Conservation (phyloP, 2,329 filamentous ascomycete genomes). For the Penicillium sp. region DNA sequence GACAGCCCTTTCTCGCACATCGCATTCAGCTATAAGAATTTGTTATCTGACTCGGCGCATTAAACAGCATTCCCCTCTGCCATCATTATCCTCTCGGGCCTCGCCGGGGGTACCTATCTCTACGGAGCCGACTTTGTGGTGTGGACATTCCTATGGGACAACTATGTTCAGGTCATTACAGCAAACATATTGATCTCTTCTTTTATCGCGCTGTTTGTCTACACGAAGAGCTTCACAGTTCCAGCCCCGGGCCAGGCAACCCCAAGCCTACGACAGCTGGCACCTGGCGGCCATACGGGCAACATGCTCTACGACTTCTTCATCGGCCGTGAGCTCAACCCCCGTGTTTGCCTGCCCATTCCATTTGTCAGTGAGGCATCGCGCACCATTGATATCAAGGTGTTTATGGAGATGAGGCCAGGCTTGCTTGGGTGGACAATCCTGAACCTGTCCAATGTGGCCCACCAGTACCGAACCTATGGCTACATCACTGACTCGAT, state of each 20-base stretch:
- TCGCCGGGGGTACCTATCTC: conserved; percentile 63
- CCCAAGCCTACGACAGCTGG: conserved; percentile 63
- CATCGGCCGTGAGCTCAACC: conserved; percentile 91
- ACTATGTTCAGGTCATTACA: conserved; percentile 78
- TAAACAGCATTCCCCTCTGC: conserved; percentile 63
- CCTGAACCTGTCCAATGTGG: conserved; percentile 72
- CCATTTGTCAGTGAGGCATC: conserved; percentile 59
- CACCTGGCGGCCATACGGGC: conserved; percentile 69
- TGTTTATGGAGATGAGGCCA: conserved; percentile 81
- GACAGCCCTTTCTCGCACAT: not conserved
- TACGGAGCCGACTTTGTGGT: conserved; percentile 75
- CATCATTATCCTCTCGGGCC: conserved; percentile 60
- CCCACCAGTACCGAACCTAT: conserved; percentile 77
- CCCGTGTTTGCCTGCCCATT: conserved; percentile 58
- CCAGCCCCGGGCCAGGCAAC: conserved; percentile 56
- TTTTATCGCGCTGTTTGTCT: conserved; percentile 65
- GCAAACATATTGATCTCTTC: conserved; percentile 71
- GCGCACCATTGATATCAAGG: conserved; percentile 73
- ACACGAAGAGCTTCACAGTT: conserved; percentile 71
- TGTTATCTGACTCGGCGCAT: conserved; percentile 3
- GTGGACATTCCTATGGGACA: conserved; percentile 88
- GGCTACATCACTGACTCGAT: conserved; percentile 81
- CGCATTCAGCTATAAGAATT: not conserved
- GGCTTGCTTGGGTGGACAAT: conserved; percentile 84
- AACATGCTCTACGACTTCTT: conserved; percentile 93